phyloP scores from a whole-genome alignment of 2,329 filamentous ascomycete species.

The Achaetomium macrosporum region DNA sequence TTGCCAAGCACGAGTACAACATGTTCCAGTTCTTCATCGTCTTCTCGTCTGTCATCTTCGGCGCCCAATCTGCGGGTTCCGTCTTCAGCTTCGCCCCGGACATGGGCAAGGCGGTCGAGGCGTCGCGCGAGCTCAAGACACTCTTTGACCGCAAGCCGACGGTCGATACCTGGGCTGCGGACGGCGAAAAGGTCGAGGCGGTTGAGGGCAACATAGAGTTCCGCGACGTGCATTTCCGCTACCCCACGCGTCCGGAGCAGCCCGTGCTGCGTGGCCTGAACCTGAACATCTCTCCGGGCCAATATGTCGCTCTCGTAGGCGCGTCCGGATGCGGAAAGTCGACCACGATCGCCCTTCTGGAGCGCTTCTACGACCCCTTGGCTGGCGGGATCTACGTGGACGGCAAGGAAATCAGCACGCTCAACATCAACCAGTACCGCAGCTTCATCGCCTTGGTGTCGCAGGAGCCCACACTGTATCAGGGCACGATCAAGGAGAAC shows the following conservation, averaged over 20 bases:
- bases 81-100: constrained; percentile 88
- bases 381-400: constrained; percentile 77
- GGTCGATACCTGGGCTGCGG: constrained; percentile 75
- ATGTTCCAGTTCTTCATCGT: constrained; percentile 90
- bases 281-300: constrained; percentile 65
- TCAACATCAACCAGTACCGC: constrained; percentile 85
- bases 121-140: constrained; percentile 71
- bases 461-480: constrained; percentile 91
- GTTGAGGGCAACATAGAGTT: constrained; percentile 82
- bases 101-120: constrained; percentile 87
- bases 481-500: constrained; percentile 86
- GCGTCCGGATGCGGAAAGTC: constrained; percentile 91
- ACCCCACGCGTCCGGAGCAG: constrained; percentile 84
- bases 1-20: constrained; percentile 63
- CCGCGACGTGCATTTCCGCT: constrained; percentile 87
- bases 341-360: constrained; percentile 84
- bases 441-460: constrained; percentile 79
- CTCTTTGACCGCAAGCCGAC: constrained; percentile 76
- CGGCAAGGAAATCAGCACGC: constrained; percentile 68
- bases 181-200: constrained; percentile 56
- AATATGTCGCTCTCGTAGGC: constrained; percentile 88
- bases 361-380: constrained; percentile 90
- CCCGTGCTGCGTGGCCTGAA: constrained; percentile 85
- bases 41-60: constrained; percentile 83
- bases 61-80: constrained; percentile 83